Conservation (phyloP, 305 asterid species). For the Fraxinus greggii region DNA sequence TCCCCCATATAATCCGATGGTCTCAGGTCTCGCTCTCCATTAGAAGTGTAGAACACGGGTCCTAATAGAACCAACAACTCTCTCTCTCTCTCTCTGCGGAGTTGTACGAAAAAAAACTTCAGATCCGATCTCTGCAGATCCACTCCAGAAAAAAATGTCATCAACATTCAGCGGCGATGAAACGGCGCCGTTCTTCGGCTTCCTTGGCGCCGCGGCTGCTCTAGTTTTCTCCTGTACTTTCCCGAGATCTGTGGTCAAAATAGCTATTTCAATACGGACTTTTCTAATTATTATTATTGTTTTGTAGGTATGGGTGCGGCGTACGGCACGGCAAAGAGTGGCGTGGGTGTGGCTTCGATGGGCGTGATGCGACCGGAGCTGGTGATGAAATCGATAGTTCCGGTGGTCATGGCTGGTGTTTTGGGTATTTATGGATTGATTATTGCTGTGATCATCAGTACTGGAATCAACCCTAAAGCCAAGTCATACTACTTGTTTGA, state of each 20-base stretch:
- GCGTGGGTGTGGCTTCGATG: constrained; percentile 67
- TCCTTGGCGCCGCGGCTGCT: constrained; percentile 70
- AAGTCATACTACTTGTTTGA: constrained; percentile 74
- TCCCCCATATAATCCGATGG: not conserved
- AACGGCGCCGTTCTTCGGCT: constrained; percentile 54
- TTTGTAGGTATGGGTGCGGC: constrained; percentile 79
- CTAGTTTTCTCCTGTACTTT: constrained; percentile 64
- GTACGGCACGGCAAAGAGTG: constrained; percentile 78
- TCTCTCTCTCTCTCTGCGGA: not conserved
- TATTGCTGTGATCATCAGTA: constrained; percentile 76
- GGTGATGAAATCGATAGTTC: constrained; percentile 75
- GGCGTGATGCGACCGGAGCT: constrained; percentile 61
- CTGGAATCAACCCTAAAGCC: constrained; percentile 76
- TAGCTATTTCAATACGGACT: not conserved
- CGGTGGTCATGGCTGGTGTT: constrained; percentile 85
- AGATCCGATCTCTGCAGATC: constrained; percentile 36
- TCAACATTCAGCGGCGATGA: constrained; percentile 55
- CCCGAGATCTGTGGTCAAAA: constrained; percentile 31
- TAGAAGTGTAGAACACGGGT: not conserved
- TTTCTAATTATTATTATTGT: not conserved
- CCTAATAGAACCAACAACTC: constrained; percentile 5
- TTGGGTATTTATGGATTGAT: constrained; percentile 71
- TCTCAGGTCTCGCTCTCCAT: not conserved
- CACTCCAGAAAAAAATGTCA: constrained; percentile 32
- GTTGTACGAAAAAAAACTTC: not conserved